Conservation (phyloP, 305 asterid species). For the Nicotiana rustica region DNA sequence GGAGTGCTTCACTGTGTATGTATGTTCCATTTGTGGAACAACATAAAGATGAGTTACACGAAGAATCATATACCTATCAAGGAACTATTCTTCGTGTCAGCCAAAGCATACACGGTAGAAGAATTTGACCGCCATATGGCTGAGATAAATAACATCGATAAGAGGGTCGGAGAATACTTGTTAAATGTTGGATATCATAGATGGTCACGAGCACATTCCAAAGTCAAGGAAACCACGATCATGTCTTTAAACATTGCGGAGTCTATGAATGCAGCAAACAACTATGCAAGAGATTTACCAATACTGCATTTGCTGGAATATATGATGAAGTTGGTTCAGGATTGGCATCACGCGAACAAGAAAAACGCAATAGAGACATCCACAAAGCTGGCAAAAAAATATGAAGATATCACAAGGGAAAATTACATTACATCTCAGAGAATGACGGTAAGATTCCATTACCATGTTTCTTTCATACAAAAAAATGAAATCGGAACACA, state of each 20-base stretch:
- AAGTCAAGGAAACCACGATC: background rate
- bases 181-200: background rate
- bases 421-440: background rate
- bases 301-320: conserved; percentile 16
- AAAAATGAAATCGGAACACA: background rate
- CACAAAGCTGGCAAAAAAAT: background rate
- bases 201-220: conserved; percentile 27
- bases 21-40: conserved; percentile 29
- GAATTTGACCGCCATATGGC: conserved; percentile 20
- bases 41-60: conserved; percentile 12
- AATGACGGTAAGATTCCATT: conserved; percentile 21
- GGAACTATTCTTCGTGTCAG: conserved; percentile 17
- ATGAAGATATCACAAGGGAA: conserved; percentile 14
- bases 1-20: conserved; percentile 9
- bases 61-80: background rate
- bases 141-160: conserved; percentile 18
- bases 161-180: background rate
- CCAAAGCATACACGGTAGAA: conserved; percentile 15
- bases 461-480: background rate
- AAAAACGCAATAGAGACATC: conserved; percentile 11
- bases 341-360: conserved; percentile 6
- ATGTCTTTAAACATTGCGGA: conserved; percentile 11
- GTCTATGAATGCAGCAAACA: background rate
- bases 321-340: conserved; percentile 20
- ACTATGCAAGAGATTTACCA: conserved; percentile 1